These are phyloP conservation scores for Fusarium virguliforme DNA, from an alignment of 2,329 filamentous ascomycete genomes.

Conservation along the genomic window DNA sequence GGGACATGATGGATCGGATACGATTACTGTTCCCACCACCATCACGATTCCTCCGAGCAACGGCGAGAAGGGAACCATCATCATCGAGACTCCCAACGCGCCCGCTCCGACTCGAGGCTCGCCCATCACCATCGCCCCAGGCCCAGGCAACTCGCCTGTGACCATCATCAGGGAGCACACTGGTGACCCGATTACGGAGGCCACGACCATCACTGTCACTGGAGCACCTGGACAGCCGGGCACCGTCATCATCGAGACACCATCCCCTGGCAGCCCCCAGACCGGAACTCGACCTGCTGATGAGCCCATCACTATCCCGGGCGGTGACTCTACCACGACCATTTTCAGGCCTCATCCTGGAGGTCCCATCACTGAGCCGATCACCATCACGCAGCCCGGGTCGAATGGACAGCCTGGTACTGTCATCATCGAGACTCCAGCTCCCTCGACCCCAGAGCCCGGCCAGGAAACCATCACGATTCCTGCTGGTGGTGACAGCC, in stretches of 20 bases:
- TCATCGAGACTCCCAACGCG: constrained; percentile 37
- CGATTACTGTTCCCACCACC: constrained; percentile 36
- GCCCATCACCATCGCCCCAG: constrained; percentile 38
- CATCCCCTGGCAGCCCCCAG: constrained; percentile 8
- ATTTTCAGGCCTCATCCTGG: constrained; percentile 11
- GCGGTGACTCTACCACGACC: constrained; percentile 9
- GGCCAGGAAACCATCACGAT: constrained; percentile 32
- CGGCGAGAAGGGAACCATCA: constrained; percentile 32
- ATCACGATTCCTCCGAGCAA: constrained; percentile 29
- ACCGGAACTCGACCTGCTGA: constrained; percentile 17
- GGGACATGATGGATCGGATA: constrained; percentile 16
- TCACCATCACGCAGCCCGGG: constrained; percentile 31
- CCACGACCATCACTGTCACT: constrained; percentile 7
- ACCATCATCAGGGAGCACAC: constrained; percentile 38
- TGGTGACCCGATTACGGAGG: background rate
- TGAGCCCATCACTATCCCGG: constrained; percentile 34
- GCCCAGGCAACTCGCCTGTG: constrained; percentile 26
- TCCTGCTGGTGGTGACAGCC: constrained; percentile 22
- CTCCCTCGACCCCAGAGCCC: constrained; percentile 7
- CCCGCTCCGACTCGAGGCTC: constrained; percentile 16
- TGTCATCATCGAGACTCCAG: constrained; percentile 40
- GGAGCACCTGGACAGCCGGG: background rate
- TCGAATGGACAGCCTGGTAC: constrained; percentile 34
- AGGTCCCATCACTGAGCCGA: constrained; percentile 24
- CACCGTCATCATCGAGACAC: constrained; percentile 17